phyloP scores from a whole-genome alignment of 345 rosid species.

The Hirschfeldia incana region DNA sequence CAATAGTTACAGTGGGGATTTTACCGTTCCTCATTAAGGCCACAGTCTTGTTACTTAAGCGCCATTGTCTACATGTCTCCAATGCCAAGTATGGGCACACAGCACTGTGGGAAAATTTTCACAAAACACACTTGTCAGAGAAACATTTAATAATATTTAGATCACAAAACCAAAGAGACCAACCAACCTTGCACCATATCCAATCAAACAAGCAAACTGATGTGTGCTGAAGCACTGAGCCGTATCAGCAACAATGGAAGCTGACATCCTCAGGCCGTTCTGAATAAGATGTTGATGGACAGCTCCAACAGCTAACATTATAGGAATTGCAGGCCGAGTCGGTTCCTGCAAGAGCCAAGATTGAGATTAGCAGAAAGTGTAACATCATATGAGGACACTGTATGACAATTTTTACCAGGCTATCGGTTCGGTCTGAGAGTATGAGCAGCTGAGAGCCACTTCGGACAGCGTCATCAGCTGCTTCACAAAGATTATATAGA shows the following conservation, averaged over 20 bases:
- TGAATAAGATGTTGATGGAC: conserved; percentile 99
- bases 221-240: conserved; percentile 99
- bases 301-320: conserved; percentile 96
- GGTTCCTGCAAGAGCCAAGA: conserved; percentile 64
- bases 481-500: conserved; percentile 75
- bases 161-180: conserved; percentile 1
- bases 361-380: conserved; percentile 5
- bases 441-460: conserved; percentile 93
- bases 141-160: not conserved
- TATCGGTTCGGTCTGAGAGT: conserved; percentile 82
- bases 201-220: conserved; percentile 97
- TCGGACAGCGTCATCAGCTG: conserved; percentile 97
- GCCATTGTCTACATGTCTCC: conserved; percentile 98
- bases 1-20: conserved; percentile 97
- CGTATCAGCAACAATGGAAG: conserved; percentile 91
- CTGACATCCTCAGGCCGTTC: conserved; percentile 92
- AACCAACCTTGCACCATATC: conserved; percentile 99
- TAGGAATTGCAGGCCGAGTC: conserved; percentile 89
- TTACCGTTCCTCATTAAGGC: conserved; percentile 92
- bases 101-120: conserved; percentile 53
- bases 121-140: not conserved
- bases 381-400: conserved; percentile 4
- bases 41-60: conserved; percentile 87
- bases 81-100: conserved; percentile 92
- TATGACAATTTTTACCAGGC: conserved; percentile 49